Conservation (phyloP, 495 filamentous ascomycete genomes). For the Cercophora scortea region DNA sequence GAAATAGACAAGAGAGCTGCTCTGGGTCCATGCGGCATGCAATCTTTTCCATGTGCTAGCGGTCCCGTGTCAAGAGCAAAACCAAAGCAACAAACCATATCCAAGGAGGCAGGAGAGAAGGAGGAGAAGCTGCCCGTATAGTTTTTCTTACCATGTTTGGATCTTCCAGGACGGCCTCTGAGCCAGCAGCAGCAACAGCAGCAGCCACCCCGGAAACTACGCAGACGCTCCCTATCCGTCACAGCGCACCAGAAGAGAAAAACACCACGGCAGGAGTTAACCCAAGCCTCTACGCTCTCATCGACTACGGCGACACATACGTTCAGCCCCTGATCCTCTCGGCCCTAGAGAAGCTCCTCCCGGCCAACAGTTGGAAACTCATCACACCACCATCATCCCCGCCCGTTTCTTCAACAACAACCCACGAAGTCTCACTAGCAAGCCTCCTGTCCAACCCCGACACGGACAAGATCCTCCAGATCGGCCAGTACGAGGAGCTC, state of each 20-base stretch:
- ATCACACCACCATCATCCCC: conserved; percentile 16
- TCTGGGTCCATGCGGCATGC: background rate
- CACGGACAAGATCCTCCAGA: conserved; percentile 60
- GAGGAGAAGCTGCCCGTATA: no score
- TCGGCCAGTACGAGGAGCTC: conserved; percentile 76
- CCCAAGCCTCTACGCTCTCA: conserved; percentile 56
- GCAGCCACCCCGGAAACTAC: background rate
- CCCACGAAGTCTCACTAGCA: conserved; percentile 22
- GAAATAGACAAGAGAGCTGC: conserved; percentile 1
- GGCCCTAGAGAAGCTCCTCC: conserved; percentile 59
- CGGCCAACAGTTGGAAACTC: conserved; percentile 27
- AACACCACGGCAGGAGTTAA: background rate
- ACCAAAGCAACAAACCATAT: no score
- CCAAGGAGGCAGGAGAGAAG: no score
- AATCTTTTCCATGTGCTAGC: background rate
- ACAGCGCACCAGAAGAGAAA: background rate
- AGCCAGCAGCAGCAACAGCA: background rate
- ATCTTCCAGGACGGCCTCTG: background rate
- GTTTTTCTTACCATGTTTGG: conserved; percentile 5
- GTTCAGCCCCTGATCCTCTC: conserved; percentile 73
- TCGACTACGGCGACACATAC: conserved; percentile 80
- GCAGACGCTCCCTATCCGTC: background rate
- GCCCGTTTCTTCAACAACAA: background rate
- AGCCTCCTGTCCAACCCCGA: conserved; percentile 21
- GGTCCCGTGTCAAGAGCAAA: no score